Evolutionary conservation across 306 rosid genomes (phyloP).

Genomic region (Cucurbita maxima): DNA sequence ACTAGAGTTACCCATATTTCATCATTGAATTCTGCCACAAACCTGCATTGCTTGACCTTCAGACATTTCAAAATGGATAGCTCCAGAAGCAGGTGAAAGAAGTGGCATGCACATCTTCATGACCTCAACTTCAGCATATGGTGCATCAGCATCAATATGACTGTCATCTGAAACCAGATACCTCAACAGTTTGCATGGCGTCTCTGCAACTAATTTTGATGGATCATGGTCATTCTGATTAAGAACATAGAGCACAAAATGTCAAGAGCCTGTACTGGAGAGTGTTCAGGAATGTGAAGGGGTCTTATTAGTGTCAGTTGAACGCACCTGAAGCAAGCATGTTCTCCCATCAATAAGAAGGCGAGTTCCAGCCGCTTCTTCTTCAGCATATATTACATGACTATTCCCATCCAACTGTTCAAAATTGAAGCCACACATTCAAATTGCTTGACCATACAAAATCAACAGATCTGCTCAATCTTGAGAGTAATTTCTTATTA

Average conservation of each 20-base stretch:
- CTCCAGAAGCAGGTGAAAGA: conserved; percentile 97
- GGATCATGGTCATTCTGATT: conserved; percentile 96
- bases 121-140: conserved; percentile 98
- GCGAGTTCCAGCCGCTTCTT: conserved; percentile 99
- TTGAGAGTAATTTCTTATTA: background rate
- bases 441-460: background rate
- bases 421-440: conserved; percentile 18
- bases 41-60: conserved; percentile 99
- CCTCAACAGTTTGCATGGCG: conserved; percentile 91
- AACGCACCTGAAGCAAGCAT: conserved; percentile 92
- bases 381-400: conserved; percentile 94
- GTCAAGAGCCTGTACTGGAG: conserved; percentile 5
- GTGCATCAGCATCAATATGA: conserved; percentile 80
- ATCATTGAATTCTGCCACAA: conserved; percentile 8
- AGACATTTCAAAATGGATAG: conserved; percentile 64
- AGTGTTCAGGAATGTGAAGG: background rate
- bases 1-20: conserved; percentile 1
- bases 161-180: conserved; percentile 56
- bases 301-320: conserved; percentile 1
- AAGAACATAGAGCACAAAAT: conserved; percentile 16
- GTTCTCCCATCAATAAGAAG: conserved; percentile 99
- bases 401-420: conserved; percentile 93
- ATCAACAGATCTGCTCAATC: background rate
- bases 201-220: conserved; percentile 86
- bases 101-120: conserved; percentile 99